A percentile compares a stretch with the other conserved stretches of the same genome.
phyloP scores from a whole-genome alignment of 192 early-diverging fungal species.

The Podila epicladia region DNA sequence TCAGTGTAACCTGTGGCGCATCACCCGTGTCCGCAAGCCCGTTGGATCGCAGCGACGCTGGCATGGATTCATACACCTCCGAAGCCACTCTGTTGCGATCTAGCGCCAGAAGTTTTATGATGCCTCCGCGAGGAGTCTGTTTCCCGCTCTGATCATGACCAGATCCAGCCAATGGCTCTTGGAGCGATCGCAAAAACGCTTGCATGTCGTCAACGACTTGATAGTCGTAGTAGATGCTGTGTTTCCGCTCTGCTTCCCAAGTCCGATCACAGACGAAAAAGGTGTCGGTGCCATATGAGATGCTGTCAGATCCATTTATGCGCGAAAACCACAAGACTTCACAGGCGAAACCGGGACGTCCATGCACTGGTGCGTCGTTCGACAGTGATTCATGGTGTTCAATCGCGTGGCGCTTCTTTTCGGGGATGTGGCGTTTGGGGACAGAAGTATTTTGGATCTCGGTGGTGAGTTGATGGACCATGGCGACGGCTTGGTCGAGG shows the following conservation, averaged over 20 bases:
- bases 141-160: neutral
- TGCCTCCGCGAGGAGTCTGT: slow-evolving; percentile 12
- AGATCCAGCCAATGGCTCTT: neutral
- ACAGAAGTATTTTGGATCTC: neutral
- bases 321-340: neutral
- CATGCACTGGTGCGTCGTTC: no score
- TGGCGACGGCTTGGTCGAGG: neutral
- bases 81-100: slow-evolving; percentile 33
- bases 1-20: slow-evolving; percentile 4
- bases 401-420: neutral
- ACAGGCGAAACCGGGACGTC: neutral
- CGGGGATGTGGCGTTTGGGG: neutral
- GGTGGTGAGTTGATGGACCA: neutral
- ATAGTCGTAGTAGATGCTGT: slow-evolving; percentile 39
- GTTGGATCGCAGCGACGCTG: neutral
- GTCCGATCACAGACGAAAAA: slow-evolving; percentile 32
- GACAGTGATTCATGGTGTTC: neutral
- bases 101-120: slow-evolving; percentile 36
- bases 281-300: neutral
- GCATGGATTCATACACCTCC: slow-evolving; percentile 28
- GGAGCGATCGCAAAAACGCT: slow-evolving; percentile 7
- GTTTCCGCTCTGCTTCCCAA: slow-evolving; percentile 38
- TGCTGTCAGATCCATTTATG: neutral
- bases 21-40: neutral
- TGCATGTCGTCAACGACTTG: slow-evolving; percentile 23